Conservation (phyloP, 116 monocot genomes). For the Posidonia oceanica region DNA sequence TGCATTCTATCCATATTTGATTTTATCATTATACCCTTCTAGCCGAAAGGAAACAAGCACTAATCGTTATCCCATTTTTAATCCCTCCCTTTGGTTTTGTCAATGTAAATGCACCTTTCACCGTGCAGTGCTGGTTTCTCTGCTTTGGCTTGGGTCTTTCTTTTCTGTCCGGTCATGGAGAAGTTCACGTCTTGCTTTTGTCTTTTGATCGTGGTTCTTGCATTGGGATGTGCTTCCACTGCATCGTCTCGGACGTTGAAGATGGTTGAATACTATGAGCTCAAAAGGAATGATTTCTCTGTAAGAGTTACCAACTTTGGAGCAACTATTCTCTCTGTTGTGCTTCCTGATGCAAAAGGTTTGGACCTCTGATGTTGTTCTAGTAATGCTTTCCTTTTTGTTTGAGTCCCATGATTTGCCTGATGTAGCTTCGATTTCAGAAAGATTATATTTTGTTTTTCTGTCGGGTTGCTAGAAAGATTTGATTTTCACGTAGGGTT, state of each 20-base stretch:
- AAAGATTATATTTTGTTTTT: not conserved
- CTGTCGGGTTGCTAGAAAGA: no score
- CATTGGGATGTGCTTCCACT: not conserved
- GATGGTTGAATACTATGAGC: constrained; percentile 33
- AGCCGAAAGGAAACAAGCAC: no score
- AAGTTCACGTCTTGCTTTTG: not conserved
- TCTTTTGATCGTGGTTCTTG: not conserved
- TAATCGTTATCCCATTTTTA: no score
- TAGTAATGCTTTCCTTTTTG: not conserved
- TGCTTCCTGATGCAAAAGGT: constrained; percentile 73
- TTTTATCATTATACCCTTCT: no score
- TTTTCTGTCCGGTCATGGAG: not conserved
- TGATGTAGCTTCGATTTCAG: not conserved
- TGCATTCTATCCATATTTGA: no score
- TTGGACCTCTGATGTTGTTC: not conserved
- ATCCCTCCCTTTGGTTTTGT: no score
- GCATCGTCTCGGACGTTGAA: not conserved
- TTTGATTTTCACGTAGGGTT: not conserved
- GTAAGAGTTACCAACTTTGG: constrained; percentile 67
- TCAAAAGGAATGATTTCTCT: constrained; percentile 63
- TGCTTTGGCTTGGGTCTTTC: no score
- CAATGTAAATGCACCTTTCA: no score
- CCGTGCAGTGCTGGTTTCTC: no score
- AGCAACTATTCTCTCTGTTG: constrained; percentile 68
- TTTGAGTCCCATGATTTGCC: not conserved